These are phyloP conservation scores for Myrica gale DNA, from an alignment of 306 rosid genomes.

Conservation along the genomic window DNA sequence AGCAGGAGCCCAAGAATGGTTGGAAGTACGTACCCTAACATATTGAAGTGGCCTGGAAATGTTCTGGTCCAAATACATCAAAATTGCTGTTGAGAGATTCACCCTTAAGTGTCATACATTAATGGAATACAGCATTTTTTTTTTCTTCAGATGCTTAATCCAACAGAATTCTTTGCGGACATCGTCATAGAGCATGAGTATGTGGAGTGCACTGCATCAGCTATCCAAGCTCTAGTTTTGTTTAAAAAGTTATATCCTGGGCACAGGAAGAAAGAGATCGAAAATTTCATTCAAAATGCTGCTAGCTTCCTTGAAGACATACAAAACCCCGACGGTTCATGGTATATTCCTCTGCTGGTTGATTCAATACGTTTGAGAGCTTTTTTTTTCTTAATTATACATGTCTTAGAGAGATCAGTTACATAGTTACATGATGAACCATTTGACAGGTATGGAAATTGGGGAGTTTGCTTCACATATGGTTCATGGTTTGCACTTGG, in stretches of 20 bases:
- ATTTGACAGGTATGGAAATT: slow-evolving; percentile 41
- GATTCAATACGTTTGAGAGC: background rate
- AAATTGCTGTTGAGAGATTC: slow-evolving; percentile 21
- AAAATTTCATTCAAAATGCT: slow-evolving; percentile 37
- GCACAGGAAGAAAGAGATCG: slow-evolving; percentile 44
- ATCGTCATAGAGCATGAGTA: slow-evolving; percentile 48
- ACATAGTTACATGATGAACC: background rate
- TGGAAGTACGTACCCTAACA: slow-evolving; percentile 48
- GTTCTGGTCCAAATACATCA: background rate
- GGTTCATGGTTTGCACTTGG: slow-evolving; percentile 66
- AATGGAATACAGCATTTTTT: background rate
- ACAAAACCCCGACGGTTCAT: slow-evolving; percentile 43
- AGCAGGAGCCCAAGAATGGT: slow-evolving; percentile 55
- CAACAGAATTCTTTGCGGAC: slow-evolving; percentile 40
- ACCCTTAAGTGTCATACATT: background rate
- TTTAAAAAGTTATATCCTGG: slow-evolving; percentile 43
- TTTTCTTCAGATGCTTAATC: slow-evolving; percentile 20
- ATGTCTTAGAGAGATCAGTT: background rate
- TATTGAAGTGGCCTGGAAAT: background rate
- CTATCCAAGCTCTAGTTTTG: slow-evolving; percentile 34
- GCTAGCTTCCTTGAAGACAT: slow-evolving; percentile 36
- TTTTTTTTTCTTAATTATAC: background rate
- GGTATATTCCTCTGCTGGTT: slow-evolving; percentile 13
- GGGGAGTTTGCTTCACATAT: slow-evolving; percentile 69
- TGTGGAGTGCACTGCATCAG: slow-evolving; percentile 55